These are phyloP conservation scores for Penicillium nucicola DNA, from an alignment of 495 filamentous ascomycete genomes.

Conservation along the genomic window DNA sequence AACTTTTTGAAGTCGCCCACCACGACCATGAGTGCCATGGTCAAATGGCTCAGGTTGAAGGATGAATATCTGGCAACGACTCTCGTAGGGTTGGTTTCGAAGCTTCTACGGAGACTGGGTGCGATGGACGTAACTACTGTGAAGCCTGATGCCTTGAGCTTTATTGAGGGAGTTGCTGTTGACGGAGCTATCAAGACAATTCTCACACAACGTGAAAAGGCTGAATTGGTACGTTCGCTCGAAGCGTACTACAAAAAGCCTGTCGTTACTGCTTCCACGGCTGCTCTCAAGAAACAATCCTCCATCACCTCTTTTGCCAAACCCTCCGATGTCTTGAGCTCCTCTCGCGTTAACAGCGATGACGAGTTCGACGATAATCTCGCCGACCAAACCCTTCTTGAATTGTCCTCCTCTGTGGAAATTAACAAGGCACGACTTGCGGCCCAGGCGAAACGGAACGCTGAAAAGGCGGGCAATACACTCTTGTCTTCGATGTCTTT, in stretches of 20 bases:
- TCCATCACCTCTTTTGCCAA: constrained; percentile 64
- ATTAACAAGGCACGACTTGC: constrained; percentile 43
- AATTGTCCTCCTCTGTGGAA: constrained; percentile 48
- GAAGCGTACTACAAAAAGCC: constrained; percentile 69
- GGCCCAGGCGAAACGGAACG: constrained; percentile 34
- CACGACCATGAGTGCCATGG: constrained; percentile 61
- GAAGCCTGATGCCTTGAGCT: constrained; percentile 54
- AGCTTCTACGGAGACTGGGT: constrained; percentile 70
- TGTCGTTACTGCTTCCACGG: constrained; percentile 43
- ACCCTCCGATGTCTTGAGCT: constrained; percentile 34
- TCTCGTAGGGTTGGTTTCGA: constrained; percentile 63
- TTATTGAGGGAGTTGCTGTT: constrained; percentile 58
- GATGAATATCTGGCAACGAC: constrained; percentile 78
- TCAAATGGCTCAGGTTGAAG: constrained; percentile 79
- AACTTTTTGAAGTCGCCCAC: constrained; percentile 56
- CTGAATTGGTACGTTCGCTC: constrained; percentile 73
- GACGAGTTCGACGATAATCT: constrained; percentile 45
- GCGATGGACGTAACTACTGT: constrained; percentile 65
- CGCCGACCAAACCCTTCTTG: constrained; percentile 40
- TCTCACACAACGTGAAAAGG: constrained; percentile 71
- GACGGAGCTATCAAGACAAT: constrained; percentile 65
- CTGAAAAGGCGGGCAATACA: constrained; percentile 34
- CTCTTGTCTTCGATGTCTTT: constrained; percentile 17
- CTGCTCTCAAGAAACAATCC: constrained; percentile 57
- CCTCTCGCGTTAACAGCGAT: constrained; percentile 27